A percentile compares a stretch with the other conserved stretches of the same genome.
phyloP scores from a whole-genome alignment of 2,329 filamentous ascomycete species.

The Orbilia brochopaga region DNA sequence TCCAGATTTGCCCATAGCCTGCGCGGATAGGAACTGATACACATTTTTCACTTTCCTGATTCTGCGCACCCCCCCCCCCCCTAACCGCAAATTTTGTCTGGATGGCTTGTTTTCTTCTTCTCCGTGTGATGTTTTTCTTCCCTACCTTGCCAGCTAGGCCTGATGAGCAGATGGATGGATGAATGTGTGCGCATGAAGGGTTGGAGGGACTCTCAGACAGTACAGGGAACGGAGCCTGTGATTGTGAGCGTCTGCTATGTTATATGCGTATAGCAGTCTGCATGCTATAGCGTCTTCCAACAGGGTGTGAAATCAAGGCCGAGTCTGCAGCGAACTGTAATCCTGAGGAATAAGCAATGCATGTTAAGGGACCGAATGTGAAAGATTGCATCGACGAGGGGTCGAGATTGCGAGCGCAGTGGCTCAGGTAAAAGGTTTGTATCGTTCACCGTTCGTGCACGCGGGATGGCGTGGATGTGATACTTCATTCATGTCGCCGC shows the following conservation, averaged over 20 bases:
- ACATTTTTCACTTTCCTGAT: conserved; percentile 51
- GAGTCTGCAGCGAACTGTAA: background rate
- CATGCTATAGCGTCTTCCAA: conserved; percentile 23
- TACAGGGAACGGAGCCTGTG: too few species aligned
- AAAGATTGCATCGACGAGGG: conserved; percentile 4
- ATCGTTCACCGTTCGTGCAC: background rate
- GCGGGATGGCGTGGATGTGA: background rate
- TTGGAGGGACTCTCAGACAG: too few species aligned
- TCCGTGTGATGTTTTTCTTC: background rate
- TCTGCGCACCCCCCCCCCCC: conserved; percentile 42
- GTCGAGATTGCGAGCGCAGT: too few species aligned
- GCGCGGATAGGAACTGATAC: conserved; percentile 50
- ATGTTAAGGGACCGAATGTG: background rate
- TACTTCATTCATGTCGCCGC: background rate
- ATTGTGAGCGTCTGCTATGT: background rate
- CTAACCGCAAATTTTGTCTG: background rate
- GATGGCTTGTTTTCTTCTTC: background rate
- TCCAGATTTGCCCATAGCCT: conserved; percentile 33
- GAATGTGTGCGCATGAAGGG: background rate
- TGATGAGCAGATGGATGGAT: background rate
- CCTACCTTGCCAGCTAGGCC: background rate
- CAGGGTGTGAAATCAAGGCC: conserved; percentile 35
- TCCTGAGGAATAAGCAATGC: conserved; percentile 13
- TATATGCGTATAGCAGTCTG: conserved; percentile 7
- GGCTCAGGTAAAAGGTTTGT: conserved; percentile 6